Evolutionary conservation across 805 yeast genomes (phyloP), one percentile per base, ranked within the genome.

Genomic region (Candida namnaoensis): DNA sequence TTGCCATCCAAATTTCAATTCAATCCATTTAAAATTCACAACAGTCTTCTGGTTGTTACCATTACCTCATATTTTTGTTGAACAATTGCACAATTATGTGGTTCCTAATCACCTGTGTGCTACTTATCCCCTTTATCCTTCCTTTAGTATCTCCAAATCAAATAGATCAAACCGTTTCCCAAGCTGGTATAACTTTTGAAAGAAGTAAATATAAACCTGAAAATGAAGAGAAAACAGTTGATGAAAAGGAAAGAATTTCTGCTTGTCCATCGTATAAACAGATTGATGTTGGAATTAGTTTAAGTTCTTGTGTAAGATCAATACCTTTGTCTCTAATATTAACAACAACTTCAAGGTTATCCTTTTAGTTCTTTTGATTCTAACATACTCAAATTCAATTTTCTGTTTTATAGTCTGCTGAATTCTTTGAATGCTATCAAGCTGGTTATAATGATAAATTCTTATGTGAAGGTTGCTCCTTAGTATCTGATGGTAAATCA

Each of bases 401-500:
- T 7, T 23, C n/a, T 5, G 3, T n/a, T 37, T 9, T 27, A 12
- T 25, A 49, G 53, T 42, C 46, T n/a, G n/a, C 40, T 15, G 40
- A 46, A 13, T 48, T 49, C 36, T 40, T 37, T 12, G 36, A 37
- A 8, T 54, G 57, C 37, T 51, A 53, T 34, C 40, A 42, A 15
- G 39, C 44, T 38, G 57, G 58, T 6, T 53, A 40, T 34, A 38
- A 44, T 10, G 57, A 54, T 38, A 26, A 37, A 9, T 53, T 42
- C 28, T 36, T 54, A 30, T 53, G 57, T 39, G 59, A 54, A 38
- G 59, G 59, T 3, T 53, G 57, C 35, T 50, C 55, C 1, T 44
- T 46, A 35, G 51, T 50, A 2, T 42, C 47, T 7, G n/a, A 23
- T 2, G 40, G 34, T 6, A n/a, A 30, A 30, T 30, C 33, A 9